Evolutionary conservation across 257 asterid species (phyloP).

Genomic region (Ehretia macrophylla): DNA sequence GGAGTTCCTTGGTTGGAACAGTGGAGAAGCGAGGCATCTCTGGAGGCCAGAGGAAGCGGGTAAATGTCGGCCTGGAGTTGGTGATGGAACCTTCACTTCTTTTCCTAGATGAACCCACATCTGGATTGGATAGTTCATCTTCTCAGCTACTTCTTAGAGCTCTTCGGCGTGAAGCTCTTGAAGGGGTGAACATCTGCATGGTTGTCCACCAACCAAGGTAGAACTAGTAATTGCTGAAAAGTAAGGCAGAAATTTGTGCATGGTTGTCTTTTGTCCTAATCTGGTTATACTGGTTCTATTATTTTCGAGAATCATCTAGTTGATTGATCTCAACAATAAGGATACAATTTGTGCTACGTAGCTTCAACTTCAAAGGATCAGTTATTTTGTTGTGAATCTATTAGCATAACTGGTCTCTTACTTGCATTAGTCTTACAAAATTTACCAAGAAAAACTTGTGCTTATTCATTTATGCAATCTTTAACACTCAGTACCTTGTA

Average conservation of each 20-base stretch:
- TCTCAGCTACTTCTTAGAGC: slow-evolving; percentile 91
- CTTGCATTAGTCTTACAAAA: too few species aligned
- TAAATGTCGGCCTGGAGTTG: slow-evolving; percentile 92
- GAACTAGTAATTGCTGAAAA: background rate
- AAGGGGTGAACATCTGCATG: slow-evolving; percentile 93
- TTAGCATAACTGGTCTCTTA: too few species aligned
- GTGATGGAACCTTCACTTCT: slow-evolving; percentile 96
- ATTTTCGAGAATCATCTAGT: too few species aligned
- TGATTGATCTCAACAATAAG: too few species aligned
- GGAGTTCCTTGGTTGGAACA: slow-evolving; percentile 82
- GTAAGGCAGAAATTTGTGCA: background rate
- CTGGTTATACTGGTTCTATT: background rate
- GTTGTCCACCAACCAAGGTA: slow-evolving; percentile 98
- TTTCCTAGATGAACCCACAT: slow-evolving; percentile 89
- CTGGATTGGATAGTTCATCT: slow-evolving; percentile 93
- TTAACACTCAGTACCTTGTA: too few species aligned
- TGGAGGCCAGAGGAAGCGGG: slow-evolving; percentile 95
- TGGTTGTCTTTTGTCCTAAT: background rate
- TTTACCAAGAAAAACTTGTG: too few species aligned
- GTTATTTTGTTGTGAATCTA: too few species aligned
- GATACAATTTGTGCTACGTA: too few species aligned
- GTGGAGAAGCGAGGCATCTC: slow-evolving; percentile 92
- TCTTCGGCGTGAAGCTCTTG: slow-evolving; percentile 92
- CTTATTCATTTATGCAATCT: too few species aligned
- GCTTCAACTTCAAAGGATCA: too few species aligned